These are phyloP conservation scores for Vigna radiata DNA, from an alignment of 306 rosid species.

Conservation along the genomic window DNA sequence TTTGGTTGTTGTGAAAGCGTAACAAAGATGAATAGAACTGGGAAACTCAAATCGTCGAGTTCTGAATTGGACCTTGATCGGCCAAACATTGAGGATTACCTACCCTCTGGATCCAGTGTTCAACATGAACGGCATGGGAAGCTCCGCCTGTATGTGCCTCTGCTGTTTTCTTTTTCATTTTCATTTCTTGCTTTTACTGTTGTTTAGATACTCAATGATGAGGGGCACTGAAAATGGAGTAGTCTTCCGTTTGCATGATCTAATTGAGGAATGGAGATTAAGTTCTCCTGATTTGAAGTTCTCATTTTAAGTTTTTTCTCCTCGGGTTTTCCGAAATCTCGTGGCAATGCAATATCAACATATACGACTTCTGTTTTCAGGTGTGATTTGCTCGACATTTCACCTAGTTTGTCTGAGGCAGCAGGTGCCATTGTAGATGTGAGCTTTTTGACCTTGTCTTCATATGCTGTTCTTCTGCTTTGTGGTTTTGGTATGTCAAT, in stretches of 20 bases:
- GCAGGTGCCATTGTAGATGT: constrained; percentile 93
- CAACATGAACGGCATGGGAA: constrained; percentile 74
- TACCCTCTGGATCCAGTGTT: constrained; percentile 78
- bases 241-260: background rate
- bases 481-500: constrained; percentile 20
- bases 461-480: background rate
- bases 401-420: constrained; percentile 79
- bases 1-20: constrained; percentile 24
- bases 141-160: constrained; percentile 63
- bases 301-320: background rate
- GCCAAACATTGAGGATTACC: constrained; percentile 88
- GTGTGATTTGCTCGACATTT: constrained; percentile 84
- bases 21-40: constrained; percentile 40
- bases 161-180: background rate
- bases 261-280: background rate
- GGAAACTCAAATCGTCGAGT: constrained; percentile 56
- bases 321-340: background rate
- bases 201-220: background rate
- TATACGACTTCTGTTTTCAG: constrained; percentile 48
- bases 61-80: constrained; percentile 86
- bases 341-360: background rate
- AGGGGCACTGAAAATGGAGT: background rate
- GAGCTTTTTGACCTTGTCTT: constrained; percentile 32
- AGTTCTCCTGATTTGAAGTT: background rate
- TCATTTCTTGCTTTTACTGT: background rate